Percentiles rank a stretch among this genome's conserved stretches.
These are phyloP conservation scores for Auriscalpium microsporum DNA, from an alignment of 768 basidiomycete genomes.

Conservation along the genomic window DNA sequence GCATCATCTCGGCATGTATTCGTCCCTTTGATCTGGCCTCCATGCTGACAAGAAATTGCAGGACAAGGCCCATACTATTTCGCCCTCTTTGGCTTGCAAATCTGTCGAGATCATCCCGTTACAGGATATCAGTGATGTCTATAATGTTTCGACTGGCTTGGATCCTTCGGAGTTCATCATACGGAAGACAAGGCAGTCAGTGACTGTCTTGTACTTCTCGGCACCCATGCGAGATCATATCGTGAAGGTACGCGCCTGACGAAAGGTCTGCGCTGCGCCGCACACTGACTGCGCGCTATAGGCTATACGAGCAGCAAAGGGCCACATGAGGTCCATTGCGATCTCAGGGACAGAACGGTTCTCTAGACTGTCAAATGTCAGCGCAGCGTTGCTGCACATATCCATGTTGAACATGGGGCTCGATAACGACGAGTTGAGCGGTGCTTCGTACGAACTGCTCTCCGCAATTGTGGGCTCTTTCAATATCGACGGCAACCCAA, in stretches of 20 bases:
- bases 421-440: conserved; percentile 68
- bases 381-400: conserved; percentile 79
- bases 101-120: conserved; percentile 77
- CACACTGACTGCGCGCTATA: conserved; percentile 18
- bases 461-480: conserved; percentile 69
- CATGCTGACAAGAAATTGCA: conserved; percentile 20
- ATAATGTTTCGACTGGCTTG: conserved; percentile 70
- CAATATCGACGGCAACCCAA: conserved; percentile 66
- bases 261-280: no score
- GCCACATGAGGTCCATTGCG: conserved; percentile 49
- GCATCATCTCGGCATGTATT: conserved; percentile 61
- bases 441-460: conserved; percentile 73
- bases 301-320: conserved; percentile 73
- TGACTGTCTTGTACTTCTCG: conserved; percentile 62
- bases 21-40: not conserved
- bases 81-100: conserved; percentile 59
- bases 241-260: conserved; percentile 46
- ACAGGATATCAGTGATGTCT: conserved; percentile 78
- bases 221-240: conserved; percentile 61
- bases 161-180: conserved; percentile 79
- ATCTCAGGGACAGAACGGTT: conserved; percentile 52
- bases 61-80: conserved; percentile 67
- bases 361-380: conserved; percentile 74
- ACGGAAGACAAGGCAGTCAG: conserved; percentile 59
- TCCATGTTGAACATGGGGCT: conserved; percentile 73